Conservation (phyloP, 2,329 filamentous ascomycete species). For the Ophiostoma angusticollis region DNA sequence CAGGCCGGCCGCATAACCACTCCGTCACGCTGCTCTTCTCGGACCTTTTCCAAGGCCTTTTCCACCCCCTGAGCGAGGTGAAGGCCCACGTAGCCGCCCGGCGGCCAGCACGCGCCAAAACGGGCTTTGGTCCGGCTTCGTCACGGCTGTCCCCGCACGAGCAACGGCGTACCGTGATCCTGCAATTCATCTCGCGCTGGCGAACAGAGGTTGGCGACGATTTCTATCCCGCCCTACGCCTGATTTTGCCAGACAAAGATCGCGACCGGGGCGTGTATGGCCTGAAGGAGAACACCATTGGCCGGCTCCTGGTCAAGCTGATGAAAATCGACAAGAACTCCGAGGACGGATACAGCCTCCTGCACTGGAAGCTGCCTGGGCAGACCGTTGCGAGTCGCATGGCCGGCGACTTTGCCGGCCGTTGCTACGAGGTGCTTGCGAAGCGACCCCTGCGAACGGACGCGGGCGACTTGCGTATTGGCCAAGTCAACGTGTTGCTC, state of each 20-base stretch:
- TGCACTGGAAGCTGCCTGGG: conserved; percentile 88
- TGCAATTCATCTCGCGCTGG: conserved; percentile 79
- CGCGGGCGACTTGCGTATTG: conserved; percentile 69
- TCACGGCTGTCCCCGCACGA: conserved; percentile 59
- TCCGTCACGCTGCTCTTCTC: conserved; percentile 71
- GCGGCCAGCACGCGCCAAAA: conserved; percentile 40
- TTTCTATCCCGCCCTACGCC: conserved; percentile 81
- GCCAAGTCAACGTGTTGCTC: conserved; percentile 76
- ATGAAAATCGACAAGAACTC: conserved; percentile 87
- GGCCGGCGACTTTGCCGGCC: conserved; percentile 83
- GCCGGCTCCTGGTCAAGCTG: conserved; percentile 78
- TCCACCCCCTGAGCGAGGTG: conserved; percentile 68
- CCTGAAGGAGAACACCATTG: conserved; percentile 83
- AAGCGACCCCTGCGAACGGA: conserved; percentile 67
- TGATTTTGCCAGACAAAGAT: conserved; percentile 89
- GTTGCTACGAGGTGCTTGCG: conserved; percentile 75
- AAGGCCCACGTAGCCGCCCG: conserved; percentile 58
- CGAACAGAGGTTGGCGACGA: conserved; percentile 78
- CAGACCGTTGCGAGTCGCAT: conserved; percentile 47
- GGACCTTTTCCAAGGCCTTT: conserved; percentile 62
- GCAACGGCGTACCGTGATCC: conserved; percentile 65
- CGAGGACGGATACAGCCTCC: conserved; percentile 70
- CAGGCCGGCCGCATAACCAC: conserved; percentile 70
- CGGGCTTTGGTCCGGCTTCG: conserved; percentile 40
- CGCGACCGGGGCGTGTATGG: conserved; percentile 86